A percentile compares a stretch with the other conserved stretches of the same genome.
Conservation (phyloP, 2,329 filamentous ascomycete species). For the Fonsecaea multimorphosa region DNA sequence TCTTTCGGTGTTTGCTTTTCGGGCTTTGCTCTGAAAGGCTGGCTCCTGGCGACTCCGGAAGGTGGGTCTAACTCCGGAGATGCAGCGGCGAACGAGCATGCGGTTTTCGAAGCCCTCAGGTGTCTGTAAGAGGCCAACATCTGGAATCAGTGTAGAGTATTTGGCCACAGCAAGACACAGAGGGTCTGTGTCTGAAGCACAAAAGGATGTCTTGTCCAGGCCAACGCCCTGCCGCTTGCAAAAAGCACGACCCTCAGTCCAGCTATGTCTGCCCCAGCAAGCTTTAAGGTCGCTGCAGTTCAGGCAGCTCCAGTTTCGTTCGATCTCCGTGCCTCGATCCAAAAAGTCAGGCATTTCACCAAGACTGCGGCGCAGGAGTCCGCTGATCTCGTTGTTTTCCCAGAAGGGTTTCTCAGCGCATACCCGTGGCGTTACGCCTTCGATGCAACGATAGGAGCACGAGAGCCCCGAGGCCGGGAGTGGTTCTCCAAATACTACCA, state of each 20-base stretch:
- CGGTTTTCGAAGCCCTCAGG: background rate
- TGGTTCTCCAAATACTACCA: constrained; percentile 83
- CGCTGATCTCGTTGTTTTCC: constrained; percentile 78
- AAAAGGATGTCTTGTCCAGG: constrained; percentile 8
- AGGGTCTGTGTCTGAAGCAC: background rate
- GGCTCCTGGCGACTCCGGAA: background rate
- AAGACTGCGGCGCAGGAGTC: constrained; percentile 64
- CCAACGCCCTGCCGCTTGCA: background rate
- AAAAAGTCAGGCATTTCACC: constrained; percentile 48
- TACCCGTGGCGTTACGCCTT: constrained; percentile 84
- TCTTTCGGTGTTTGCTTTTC: constrained; percentile 21
- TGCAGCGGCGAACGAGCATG: background rate
- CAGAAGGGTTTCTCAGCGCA: constrained; percentile 88
- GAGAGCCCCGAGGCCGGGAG: constrained; percentile 72
- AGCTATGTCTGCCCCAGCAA: background rate
- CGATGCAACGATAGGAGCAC: constrained; percentile 73
- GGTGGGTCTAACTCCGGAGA: background rate
- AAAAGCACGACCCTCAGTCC: background rate
- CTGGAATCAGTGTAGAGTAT: background rate
- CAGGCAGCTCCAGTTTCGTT: constrained; percentile 17
- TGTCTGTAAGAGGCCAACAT: background rate
- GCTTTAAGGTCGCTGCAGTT: constrained; percentile 17
- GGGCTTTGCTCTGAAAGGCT: constrained; percentile 9
- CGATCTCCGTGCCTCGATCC: constrained; percentile 7
- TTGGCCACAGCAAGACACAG: background rate